phyloP scores from a whole-genome alignment of 1,284 basidiomycete genomes.

The Abortiporus biennis region DNA sequence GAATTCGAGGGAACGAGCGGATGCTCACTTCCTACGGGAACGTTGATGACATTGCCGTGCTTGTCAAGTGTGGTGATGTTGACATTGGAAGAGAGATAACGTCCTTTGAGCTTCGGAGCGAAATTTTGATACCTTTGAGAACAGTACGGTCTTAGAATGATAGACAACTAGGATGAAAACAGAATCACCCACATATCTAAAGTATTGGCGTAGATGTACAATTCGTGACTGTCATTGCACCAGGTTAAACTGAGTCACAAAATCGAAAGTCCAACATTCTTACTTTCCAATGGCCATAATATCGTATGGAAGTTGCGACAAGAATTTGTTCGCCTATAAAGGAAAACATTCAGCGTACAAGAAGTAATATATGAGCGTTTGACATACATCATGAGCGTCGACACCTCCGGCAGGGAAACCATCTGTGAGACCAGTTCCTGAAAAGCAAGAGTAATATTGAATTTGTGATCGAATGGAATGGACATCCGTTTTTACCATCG shows the following conservation, averaged over 20 bases:
- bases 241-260: not conserved
- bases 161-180: not conserved
- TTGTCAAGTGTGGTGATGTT: conserved; percentile 70
- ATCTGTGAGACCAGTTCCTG: conserved; percentile 69
- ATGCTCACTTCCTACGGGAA: conserved; percentile 57
- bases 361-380: not conserved
- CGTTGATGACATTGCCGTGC: conserved; percentile 40
- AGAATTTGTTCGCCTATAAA: conserved; percentile 59
- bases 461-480: not conserved
- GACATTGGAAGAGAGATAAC: conserved; percentile 80
- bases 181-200: conserved; percentile 54
- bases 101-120: conserved; percentile 63
- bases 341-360: conserved; percentile 2
- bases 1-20: not conserved
- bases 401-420: conserved; percentile 65
- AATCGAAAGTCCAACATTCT: not conserved
- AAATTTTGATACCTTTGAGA: conserved; percentile 59
- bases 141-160: not conserved
- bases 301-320: conserved; percentile 77
- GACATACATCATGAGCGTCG: conserved; percentile 64
- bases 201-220: conserved; percentile 75
- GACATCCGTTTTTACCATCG: conserved; percentile 42
- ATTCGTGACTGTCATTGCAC: conserved; percentile 56
- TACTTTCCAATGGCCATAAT: conserved; percentile 82
- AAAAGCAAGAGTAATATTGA: not conserved